phyloP scores from a whole-genome alignment of 2,329 filamentous ascomycete species.

The Colletotrichum orbiculare region DNA sequence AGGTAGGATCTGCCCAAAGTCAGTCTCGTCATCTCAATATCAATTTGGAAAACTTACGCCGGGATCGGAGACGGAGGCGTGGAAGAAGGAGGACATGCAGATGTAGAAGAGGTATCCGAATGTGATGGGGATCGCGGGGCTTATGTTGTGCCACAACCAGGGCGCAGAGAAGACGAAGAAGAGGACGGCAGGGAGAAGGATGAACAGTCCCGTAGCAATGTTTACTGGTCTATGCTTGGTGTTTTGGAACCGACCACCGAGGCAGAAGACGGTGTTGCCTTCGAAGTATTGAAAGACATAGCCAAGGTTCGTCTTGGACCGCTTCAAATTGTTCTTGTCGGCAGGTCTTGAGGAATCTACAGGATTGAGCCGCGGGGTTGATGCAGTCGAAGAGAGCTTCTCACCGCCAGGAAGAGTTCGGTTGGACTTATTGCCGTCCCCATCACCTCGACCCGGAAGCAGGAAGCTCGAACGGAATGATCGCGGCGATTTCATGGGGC shows the following conservation, averaged over 20 bases:
- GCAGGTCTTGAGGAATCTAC: conserved; percentile 49
- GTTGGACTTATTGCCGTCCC: conserved; percentile 59
- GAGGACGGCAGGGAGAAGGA: conserved; percentile 81
- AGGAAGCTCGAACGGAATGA: conserved; percentile 84
- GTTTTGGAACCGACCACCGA: conserved; percentile 88
- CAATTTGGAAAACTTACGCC: conserved; percentile 74
- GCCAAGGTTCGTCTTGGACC: conserved; percentile 60
- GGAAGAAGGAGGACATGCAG: conserved; percentile 91
- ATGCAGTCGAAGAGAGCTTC: conserved; percentile 84
- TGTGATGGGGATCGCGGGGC: conserved; percentile 86
- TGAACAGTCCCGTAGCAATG: conserved; percentile 82
- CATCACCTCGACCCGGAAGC: conserved; percentile 67
- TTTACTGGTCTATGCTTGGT: conserved; percentile 89
- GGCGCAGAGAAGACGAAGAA: conserved; percentile 89
- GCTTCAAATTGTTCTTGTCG: conserved; percentile 26
- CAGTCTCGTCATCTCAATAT: background rate
- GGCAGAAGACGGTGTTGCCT: conserved; percentile 91
- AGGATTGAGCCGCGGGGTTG: conserved; percentile 73
- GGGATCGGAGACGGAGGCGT: conserved; percentile 91
- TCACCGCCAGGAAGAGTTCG: conserved; percentile 76
- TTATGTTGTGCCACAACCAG: conserved; percentile 87
- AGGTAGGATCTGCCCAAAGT: conserved; percentile 77
- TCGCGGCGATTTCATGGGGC: conserved; percentile 76
- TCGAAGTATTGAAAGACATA: conserved; percentile 79
- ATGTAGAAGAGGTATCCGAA: conserved; percentile 94